A percentile compares a stretch with the other conserved stretches of the same genome.
phyloP scores from a whole-genome alignment of 345 rosid genomes.

The Brassica rapa region DNA sequence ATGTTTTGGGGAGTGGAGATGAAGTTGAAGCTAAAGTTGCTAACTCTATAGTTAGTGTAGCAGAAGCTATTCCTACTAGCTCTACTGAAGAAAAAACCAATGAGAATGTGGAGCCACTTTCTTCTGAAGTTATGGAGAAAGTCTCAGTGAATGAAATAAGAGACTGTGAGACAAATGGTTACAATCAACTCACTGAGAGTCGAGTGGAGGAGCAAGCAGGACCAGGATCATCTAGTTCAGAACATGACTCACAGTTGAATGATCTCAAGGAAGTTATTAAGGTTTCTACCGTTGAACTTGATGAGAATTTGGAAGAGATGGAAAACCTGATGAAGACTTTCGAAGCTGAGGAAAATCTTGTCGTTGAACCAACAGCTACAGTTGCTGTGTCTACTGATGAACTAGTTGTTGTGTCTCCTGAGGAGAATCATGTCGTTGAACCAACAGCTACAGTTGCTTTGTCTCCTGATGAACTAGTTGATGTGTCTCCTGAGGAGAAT shows the following conservation, averaged over 20 bases:
- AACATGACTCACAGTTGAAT: constrained; percentile 19
- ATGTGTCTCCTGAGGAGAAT: neutral
- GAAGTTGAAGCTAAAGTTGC: constrained; percentile 17
- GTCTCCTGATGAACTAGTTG: constrained; percentile 23
- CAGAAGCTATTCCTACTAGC: constrained; percentile 16
- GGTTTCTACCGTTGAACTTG: constrained; percentile 26
- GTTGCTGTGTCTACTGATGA: constrained; percentile 24
- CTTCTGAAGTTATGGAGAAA: constrained; percentile 25
- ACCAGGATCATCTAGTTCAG: constrained; percentile 25
- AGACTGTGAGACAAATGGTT: constrained; percentile 25
- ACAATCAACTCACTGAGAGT: constrained; percentile 15
- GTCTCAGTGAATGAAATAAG: constrained; percentile 9
- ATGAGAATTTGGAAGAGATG: constrained; percentile 20
- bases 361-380: constrained; percentile 26
- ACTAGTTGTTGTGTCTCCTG: constrained; percentile 21
- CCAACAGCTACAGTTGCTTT: too few relatives aligned
- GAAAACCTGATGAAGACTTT: neutral
- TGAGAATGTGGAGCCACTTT: constrained; percentile 30
- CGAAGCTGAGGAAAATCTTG: constrained; percentile 29
- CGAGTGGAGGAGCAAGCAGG: constrained; percentile 21
- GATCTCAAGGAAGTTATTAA: constrained; percentile 32
- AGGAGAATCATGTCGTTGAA: too few relatives aligned
- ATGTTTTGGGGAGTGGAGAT: constrained; percentile 11
- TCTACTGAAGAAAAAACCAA: constrained; percentile 24
- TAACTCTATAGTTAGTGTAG: constrained; percentile 19